Evolutionary conservation across 345 rosid genomes (phyloP), one percentile per base, ranked within the genome.

Genomic region (Brassica carinata): DNA sequence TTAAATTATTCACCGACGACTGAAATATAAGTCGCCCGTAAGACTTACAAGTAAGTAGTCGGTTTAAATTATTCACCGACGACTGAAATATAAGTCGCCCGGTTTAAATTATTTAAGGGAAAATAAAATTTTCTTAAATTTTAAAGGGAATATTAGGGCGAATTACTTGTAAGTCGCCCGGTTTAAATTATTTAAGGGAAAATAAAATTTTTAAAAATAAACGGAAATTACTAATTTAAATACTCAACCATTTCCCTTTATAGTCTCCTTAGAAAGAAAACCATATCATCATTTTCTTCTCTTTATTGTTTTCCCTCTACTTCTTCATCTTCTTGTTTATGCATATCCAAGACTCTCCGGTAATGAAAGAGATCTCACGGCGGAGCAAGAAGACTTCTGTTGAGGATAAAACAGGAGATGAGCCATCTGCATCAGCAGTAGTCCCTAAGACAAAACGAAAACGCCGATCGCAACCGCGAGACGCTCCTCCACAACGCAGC

Each of bases 401-500:
- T 26, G 79, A 80, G 31, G 27, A 74, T n/a, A 66, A 73, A 67
- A 57, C 75, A 1, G 27, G 18, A 14, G 83, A 74, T 8, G 79
- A 75, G 13, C 19, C 80, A 71, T 53, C 65, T 57, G 64, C 65
- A 7, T 31, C 69, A 40, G n/a, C 73, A 30, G 83, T 87, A 10
- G 87, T 81, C 7, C 59, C 59, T 4, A 90, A 89, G 83, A 87
- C 74, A 58, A 95, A 92, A 86, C 79, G 98, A 59, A 95, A 90
- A 2, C 86, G 99, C 81, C 83, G 91, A 78, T 90, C 91, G 33
- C 90, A 90, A 7, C 95, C 94, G 0, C 86, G 97, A 83, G 97
- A 91, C 73, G 86, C 94, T 61, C 99, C 98, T 68, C 96, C 98
- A 38, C 92, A 87, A 73, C 92, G 99, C 29, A 94, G 98, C 88